A percentile compares a stretch with the other conserved stretches of the same genome.
phyloP scores from a whole-genome alignment of 2,329 filamentous ascomycete genomes.

The Sphaerulina vaccinii region DNA sequence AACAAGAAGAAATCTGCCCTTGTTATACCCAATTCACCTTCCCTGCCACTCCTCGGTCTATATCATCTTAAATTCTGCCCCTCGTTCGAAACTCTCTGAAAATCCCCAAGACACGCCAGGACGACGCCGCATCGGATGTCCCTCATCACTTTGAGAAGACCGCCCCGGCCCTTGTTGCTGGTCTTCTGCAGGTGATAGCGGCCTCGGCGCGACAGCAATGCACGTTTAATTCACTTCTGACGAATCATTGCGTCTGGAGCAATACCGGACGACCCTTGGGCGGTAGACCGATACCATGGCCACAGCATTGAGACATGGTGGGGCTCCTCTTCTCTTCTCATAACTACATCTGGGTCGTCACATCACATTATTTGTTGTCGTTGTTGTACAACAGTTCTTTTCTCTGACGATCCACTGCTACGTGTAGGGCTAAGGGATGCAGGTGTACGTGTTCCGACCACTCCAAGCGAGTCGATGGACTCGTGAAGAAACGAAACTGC shows the following conservation, averaged over 20 bases:
- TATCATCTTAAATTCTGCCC: too few species aligned
- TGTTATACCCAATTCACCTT: too few species aligned
- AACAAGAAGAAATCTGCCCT: too few species aligned
- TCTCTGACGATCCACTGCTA: background rate
- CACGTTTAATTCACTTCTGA: conserved; percentile 1
- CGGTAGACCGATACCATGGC: conserved; percentile 3
- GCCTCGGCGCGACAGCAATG: conserved; percentile 4
- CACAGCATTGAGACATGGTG: conserved; percentile 2
- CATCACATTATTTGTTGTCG: background rate
- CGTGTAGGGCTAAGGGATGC: too few species aligned
- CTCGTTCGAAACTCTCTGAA: too few species aligned
- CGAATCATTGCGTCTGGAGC: background rate
- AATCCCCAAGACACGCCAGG: too few species aligned
- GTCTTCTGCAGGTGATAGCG: conserved; percentile 1
- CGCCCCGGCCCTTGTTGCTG: background rate
- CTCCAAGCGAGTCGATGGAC: too few species aligned
- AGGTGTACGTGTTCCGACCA: too few species aligned
- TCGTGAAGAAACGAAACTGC: background rate
- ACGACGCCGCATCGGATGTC: too few species aligned
- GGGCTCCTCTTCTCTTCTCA: too few species aligned
- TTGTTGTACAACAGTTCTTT: conserved; percentile 4
- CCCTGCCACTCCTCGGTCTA: too few species aligned
- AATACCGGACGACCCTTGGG: background rate
- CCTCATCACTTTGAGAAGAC: background rate
- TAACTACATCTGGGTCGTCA: too few species aligned